A percentile compares a stretch with the other conserved stretches of the same genome.
phyloP scores from a whole-genome alignment of 2,329 filamentous ascomycete genomes.

The Diaporthe ampelina region DNA sequence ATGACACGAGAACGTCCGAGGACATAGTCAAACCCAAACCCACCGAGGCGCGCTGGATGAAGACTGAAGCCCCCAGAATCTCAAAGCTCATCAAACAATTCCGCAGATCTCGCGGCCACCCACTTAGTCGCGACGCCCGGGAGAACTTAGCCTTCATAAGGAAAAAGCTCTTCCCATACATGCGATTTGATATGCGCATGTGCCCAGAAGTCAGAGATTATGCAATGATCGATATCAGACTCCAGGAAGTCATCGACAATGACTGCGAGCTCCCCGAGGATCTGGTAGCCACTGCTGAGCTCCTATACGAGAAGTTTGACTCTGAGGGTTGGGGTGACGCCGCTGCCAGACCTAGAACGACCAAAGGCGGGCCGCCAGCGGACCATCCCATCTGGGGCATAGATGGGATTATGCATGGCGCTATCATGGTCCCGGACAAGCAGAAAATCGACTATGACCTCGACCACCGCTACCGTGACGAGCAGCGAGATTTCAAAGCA shows the following conservation, averaged over 20 bases:
- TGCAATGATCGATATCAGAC: neutral
- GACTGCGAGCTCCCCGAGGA: neutral
- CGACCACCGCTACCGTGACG: slow-evolving; percentile 40
- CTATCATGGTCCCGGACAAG: slow-evolving; percentile 35
- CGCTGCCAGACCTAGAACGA: neutral
- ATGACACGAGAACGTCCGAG: neutral
- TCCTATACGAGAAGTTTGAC: slow-evolving; percentile 31
- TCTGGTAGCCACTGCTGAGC: slow-evolving; percentile 2
- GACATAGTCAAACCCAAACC: neutral
- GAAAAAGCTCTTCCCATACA: neutral
- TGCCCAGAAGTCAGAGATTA: neutral
- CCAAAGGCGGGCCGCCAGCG: slow-evolving; percentile 39
- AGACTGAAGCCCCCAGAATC: neutral
- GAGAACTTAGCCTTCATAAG: neutral
- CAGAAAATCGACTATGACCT: slow-evolving; percentile 17
- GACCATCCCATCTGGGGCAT: slow-evolving; percentile 50
- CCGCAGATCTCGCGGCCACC: neutral
- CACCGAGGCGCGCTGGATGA: neutral
- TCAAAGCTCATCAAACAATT: neutral
- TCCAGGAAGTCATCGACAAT: neutral
- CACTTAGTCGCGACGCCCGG: neutral
- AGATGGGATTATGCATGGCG: slow-evolving; percentile 50
- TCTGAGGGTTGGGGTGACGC: slow-evolving; percentile 14
- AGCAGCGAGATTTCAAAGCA: slow-evolving; percentile 40
- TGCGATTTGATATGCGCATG: slow-evolving; percentile 21